These are phyloP conservation scores for Leccinum aurantiacum DNA, from an alignment of 768 basidiomycete species.

Conservation along the genomic window DNA sequence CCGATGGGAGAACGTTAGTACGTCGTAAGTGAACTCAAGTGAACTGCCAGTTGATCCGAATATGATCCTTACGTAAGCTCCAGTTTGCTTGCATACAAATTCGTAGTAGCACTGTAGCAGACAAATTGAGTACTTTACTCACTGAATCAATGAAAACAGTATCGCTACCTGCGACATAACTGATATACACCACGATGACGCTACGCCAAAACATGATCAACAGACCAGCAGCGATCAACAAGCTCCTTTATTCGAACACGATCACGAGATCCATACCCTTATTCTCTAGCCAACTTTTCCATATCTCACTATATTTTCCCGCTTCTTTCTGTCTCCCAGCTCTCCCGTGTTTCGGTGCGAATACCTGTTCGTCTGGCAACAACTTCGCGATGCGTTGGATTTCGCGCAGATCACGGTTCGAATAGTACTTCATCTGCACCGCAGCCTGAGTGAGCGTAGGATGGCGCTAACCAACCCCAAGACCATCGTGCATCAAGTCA, in stretches of 20 bases:
- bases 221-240: background rate
- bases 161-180: background rate
- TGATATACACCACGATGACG: background rate
- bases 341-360: slow-evolving; percentile 16
- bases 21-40: too few relatives aligned
- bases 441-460: slow-evolving; percentile 37
- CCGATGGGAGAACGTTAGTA: too few relatives aligned
- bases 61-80: too few relatives aligned
- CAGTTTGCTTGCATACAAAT: too few relatives aligned
- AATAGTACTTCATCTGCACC: slow-evolving; percentile 36
- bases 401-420: slow-evolving; percentile 38
- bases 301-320: slow-evolving; percentile 36
- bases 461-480: slow-evolving; percentile 27
- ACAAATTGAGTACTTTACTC: too few relatives aligned
- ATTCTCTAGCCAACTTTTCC: slow-evolving; percentile 39
- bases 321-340: slow-evolving; percentile 15
- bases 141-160: too few relatives aligned
- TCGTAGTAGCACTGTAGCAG: too few relatives aligned
- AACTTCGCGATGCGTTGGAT: slow-evolving; percentile 43
- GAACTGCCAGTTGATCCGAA: too few relatives aligned
- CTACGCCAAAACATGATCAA: background rate
- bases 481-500: background rate
- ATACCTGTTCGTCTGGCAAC: slow-evolving; percentile 38
- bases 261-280: slow-evolving; percentile 37
- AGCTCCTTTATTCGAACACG: slow-evolving; percentile 31